A percentile compares a stretch with the other conserved stretches of the same genome.
Evolutionary conservation across 2,329 filamentous ascomycete genomes (phyloP).

Genomic region (Domatiomyces catenatus): DNA sequence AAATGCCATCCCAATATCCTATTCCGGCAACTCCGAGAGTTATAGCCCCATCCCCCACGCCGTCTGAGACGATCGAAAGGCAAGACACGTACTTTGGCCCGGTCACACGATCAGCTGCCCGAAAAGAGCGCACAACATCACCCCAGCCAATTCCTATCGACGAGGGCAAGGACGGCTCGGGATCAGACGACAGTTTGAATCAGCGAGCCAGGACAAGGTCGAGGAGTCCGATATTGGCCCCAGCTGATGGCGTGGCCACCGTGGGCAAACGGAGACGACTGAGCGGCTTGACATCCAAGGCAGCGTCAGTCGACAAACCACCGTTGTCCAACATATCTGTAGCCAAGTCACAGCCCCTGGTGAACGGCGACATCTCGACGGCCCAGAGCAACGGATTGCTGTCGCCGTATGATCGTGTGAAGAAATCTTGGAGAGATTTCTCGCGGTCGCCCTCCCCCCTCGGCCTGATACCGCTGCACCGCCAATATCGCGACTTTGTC

Average conservation of each 20-base stretch:
- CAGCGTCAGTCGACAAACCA: conserved; percentile 3
- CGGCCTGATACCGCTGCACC: conserved; percentile 86
- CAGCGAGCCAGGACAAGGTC: conserved; percentile 53
- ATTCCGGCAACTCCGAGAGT: conserved; percentile 71
- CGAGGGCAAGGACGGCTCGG: conserved; percentile 38
- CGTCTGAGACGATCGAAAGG: conserved; percentile 40
- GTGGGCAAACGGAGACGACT: conserved; percentile 31
- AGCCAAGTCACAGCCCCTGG: conserved; percentile 24
- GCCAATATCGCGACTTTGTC: conserved; percentile 78
- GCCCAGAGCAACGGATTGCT: conserved; percentile 49
- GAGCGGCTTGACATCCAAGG: conserved; percentile 36
- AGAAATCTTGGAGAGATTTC: conserved; percentile 60
- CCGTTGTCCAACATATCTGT: conserved; percentile 15
- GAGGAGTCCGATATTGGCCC: conserved; percentile 45
- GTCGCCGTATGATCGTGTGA: conserved; percentile 48
- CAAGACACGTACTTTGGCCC: conserved; percentile 56
- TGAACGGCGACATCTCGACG: conserved; percentile 24
- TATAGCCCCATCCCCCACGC: conserved; percentile 74
- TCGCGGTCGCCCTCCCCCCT: conserved; percentile 85
- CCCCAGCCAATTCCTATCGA: conserved; percentile 40
- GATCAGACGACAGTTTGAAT: conserved; percentile 39
- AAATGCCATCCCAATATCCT: conserved; percentile 35
- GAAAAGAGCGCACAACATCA: conserved; percentile 33
- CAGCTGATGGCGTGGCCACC: conserved; percentile 16
- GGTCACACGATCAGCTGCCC: conserved; percentile 58